These are phyloP conservation scores for Jasminum sambac DNA, from an alignment of 257 asterid genomes.

Conservation along the genomic window DNA sequence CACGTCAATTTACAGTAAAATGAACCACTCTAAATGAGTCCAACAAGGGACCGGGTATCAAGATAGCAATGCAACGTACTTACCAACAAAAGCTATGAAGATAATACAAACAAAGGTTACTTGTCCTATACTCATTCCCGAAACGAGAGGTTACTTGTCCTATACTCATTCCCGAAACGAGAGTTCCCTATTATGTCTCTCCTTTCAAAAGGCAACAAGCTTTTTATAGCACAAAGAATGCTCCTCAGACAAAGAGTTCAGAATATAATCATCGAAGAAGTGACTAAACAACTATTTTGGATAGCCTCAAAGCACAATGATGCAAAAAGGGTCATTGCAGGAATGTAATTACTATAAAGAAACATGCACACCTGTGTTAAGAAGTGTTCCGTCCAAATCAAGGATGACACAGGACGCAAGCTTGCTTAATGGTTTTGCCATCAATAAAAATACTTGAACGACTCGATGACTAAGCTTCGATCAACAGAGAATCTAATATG, in stretches of 20 bases:
- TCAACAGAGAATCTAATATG: conserved; percentile 21
- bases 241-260: neutral
- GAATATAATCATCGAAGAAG: conserved; percentile 10
- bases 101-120: no score
- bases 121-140: no score
- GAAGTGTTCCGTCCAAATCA: conserved; percentile 94
- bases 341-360: neutral
- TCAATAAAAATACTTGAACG: conserved; percentile 24
- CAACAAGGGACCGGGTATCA: neutral
- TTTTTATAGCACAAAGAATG: neutral
- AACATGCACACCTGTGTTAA: conserved; percentile 68
- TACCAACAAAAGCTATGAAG: neutral
- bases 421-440: conserved; percentile 55
- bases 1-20: neutral
- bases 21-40: neutral
- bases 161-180: conserved; percentile 9
- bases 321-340: neutral
- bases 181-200: neutral
- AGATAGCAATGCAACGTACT: conserved; percentile 7
- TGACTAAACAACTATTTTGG: conserved; percentile 16
- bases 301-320: conserved; percentile 1
- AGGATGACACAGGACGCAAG: conserved; percentile 72
- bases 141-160: no score
- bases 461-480: conserved; percentile 15
- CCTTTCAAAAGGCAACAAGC: neutral